Evolutionary conservation across 2,329 filamentous ascomycete genomes (phyloP).

Genomic region (Graphiopsis chlorocephala): DNA sequence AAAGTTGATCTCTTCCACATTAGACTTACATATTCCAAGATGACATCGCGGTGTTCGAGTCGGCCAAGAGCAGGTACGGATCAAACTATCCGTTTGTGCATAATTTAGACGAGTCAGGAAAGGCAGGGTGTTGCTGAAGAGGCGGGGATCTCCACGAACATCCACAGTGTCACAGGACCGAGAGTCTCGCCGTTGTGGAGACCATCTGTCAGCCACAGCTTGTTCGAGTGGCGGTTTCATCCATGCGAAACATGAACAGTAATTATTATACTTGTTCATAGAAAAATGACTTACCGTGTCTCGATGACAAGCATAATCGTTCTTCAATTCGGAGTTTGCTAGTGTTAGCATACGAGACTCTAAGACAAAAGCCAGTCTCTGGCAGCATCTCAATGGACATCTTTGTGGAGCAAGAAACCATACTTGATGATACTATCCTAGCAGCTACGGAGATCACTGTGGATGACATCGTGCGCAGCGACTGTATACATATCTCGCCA

Average conservation of each 20-base stretch:
- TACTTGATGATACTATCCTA: neutral
- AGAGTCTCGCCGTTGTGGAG: conserved; percentile 13
- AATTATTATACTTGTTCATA: too few species aligned
- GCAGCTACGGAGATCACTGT: neutral
- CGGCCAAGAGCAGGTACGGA: neutral
- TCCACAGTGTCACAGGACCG: neutral
- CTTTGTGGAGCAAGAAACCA: neutral
- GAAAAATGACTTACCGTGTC: neutral
- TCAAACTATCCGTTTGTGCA: conserved; percentile 5
- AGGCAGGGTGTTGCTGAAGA: neutral
- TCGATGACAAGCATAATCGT: neutral
- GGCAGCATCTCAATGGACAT: neutral
- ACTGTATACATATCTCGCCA: neutral
- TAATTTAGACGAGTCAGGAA: neutral
- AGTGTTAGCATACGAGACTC: neutral
- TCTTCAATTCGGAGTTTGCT: neutral
- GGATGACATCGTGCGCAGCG: neutral
- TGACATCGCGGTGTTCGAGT: neutral
- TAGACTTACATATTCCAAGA: neutral
- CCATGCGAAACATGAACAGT: neutral
- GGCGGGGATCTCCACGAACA: conserved; percentile 4
- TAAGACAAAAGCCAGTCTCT: neutral
- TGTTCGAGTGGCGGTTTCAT: neutral
- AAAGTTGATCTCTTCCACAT: neutral
- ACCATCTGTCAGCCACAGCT: neutral